Percentiles rank a stretch among this genome's conserved stretches.
These are phyloP conservation scores for Entomortierella lignicola DNA, from an alignment of 192 early-diverging fungal species.

Conservation along the genomic window DNA sequence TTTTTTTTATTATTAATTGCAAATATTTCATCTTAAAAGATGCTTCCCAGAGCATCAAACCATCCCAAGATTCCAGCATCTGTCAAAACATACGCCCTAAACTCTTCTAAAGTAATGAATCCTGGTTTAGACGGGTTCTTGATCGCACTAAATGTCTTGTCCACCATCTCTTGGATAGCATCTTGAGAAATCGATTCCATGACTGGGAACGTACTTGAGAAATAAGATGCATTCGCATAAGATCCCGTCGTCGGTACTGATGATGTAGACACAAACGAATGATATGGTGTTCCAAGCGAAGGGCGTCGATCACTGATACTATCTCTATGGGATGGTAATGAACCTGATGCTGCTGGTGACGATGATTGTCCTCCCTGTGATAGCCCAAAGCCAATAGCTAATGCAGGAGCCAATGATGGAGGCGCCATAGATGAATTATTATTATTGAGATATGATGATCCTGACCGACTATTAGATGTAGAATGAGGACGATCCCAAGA, in stretches of 20 bases:
- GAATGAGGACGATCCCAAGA: constrained; percentile 22
- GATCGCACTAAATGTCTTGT: constrained; percentile 81
- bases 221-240: constrained; percentile 53
- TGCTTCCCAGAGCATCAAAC: constrained; percentile 89
- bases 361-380: neutral
- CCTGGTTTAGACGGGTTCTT: constrained; percentile 63
- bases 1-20: too few species aligned
- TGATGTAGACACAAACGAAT: constrained; percentile 22
- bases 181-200: constrained; percentile 95
- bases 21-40: too few species aligned
- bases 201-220: constrained; percentile 81
- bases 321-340: constrained; percentile 1
- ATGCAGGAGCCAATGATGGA: constrained; percentile 26
- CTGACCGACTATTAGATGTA: neutral
- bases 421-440: neutral
- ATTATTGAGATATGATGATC: constrained; percentile 12
- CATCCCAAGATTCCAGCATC: constrained; percentile 88
- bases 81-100: constrained; percentile 77
- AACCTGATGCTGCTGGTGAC: neutral
- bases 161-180: constrained; percentile 94
- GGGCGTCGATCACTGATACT: neutral
- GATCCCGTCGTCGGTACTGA: constrained; percentile 25
- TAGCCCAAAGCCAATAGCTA: constrained; percentile 27
- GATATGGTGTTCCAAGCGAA: constrained; percentile 9
- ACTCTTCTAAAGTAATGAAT: constrained; percentile 84